Evolutionary conservation across 2,329 filamentous ascomycete genomes (phyloP).

Genomic region (Claviceps digitariae): DNA sequence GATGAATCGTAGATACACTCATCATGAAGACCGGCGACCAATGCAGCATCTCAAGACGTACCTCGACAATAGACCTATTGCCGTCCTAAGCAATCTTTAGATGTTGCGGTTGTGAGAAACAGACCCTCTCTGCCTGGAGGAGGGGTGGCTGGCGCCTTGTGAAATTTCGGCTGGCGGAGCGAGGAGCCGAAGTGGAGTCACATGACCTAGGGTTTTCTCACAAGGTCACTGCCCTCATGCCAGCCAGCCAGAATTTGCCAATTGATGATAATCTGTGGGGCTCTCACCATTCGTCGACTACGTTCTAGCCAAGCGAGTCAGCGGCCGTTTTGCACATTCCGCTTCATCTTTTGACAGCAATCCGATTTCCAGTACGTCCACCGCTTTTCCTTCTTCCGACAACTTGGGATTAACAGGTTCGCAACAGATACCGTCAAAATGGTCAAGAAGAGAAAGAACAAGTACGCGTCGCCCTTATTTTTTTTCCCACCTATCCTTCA

Average conservation of each 20-base stretch:
- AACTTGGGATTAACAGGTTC: constrained; percentile 20
- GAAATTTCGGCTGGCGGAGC: constrained; percentile 14
- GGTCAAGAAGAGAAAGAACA: constrained; percentile 62
- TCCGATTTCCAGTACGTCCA: not conserved
- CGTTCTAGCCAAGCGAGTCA: constrained; percentile 5
- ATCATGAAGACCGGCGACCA: constrained; percentile 13
- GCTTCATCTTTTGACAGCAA: not conserved
- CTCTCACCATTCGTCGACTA: not conserved
- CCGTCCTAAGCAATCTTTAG: constrained; percentile 51
- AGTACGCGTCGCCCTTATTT: constrained; percentile 29
- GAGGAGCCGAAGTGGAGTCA: constrained; percentile 8
- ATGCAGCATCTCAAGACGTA: constrained; percentile 42
- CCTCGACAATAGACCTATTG: constrained; percentile 48
- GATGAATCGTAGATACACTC: constrained; percentile 17
- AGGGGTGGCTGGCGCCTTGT: constrained; percentile 17
- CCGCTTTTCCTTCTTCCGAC: constrained; percentile 9
- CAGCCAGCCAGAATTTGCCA: constrained; percentile 3
- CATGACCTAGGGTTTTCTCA: constrained; percentile 15
- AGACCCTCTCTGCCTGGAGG: constrained; percentile 9
- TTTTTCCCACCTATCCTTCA: not conserved
- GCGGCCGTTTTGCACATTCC: constrained; percentile 7
- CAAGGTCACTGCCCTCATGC: constrained; percentile 10
- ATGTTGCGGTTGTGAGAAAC: constrained; percentile 28
- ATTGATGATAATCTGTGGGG: constrained; percentile 7
- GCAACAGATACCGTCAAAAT: constrained; percentile 45